Base-by-base conservation (phyloP, 805 yeast species). In the Lachancea kluyveri region DNA sequence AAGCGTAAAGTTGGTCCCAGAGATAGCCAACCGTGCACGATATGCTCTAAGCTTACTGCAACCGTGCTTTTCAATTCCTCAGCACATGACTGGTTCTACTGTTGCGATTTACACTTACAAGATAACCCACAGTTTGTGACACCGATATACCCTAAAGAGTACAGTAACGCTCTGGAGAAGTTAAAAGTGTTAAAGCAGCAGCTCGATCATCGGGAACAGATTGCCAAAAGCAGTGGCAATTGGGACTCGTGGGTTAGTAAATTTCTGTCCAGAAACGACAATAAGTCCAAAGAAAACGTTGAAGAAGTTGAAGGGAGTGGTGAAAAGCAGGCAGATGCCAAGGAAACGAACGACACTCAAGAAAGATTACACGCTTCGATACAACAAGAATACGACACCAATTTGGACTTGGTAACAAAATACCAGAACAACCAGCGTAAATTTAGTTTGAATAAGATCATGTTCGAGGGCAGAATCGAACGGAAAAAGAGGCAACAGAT, bases 191-290 rank as follows among this genome's bases (percentile, higher is more conserved):
- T 44, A 14, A 52, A 53, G 25, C 28, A 32, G 7, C 32, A 45
- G 18, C 29, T 48, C 9, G 33, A 39, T 11, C n/a, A n/a, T n/a
- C n/a, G n/a, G n/a, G 18, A 24, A 3, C n/a, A 32, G 13, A 31
- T 43, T 11, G 30, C 30, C 2, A 24, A 36, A 4, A 22, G 33
- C 9, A 23, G 36, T 11, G 46, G 52, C 3, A 41, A 50, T 8
- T 55, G 60, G 60, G 60, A 57, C 28, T 41, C 48, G 1, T 57
- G 62, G 62, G 48, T 57, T 17, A 47, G 49, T 9, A 48, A 46
- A 8, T 12, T 55, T 4, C 47, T 55, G 24, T 39, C 39, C 9
- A 50, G 40, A 32, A 44, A 40, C 26, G 26, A 26, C 3, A 29
- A 24, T 9, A 18, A 31, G 17, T 13, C 33, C 11, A 14, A 21